Base-by-base conservation (phyloP, 1,284 basidiomycete species). In the Fomitiporia mediterranea region DNA sequence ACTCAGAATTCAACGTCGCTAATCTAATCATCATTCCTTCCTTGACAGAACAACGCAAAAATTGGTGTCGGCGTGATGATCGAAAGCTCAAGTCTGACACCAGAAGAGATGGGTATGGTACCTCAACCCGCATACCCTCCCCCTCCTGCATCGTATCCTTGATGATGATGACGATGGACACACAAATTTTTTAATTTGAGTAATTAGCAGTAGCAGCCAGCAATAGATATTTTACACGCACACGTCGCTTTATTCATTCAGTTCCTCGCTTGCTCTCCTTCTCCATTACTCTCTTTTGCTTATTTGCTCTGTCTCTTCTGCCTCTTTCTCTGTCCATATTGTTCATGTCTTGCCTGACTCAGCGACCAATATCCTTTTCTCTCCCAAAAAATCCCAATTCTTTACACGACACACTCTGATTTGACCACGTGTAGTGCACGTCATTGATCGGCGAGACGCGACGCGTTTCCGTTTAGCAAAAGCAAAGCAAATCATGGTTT, bases 41-140 rank as follows among this genome's bases (percentile, higher is more conserved):
- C 50, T 30, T 38, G 59, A 4, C 63, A 94, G 92, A 94, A 92
- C 73, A 78, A 91, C 39, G 89, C 91, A 53, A 95, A 95, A 74
- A 89, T 98, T 61, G 96, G 96, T 60, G 85, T 98, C 13, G 95
- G 94, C 72, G 90, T 98, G 69, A 93, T 94, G 89, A 91, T 98
- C 64, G 95, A 98, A 80, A 88, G 84, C 67, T 81, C 83, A 42
- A 79, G 73, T 61, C 71, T 90, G 72, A 84, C 84, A 23, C 86
- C 86, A 9, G 87, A 90, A 74, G 88, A 90, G 75, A 87, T 90
- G 86, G 84, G 75, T 60, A 77, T 85, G 75, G 70, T 74, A 55
- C 77, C 79, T 64, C 78, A 75, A 60, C 72, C 72, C 61, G 75
- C 71, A 70, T 69, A 53, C 30, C 51, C 58, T 13, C 49, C 34